Conservation (phyloP, 2,329 filamentous ascomycete genomes). For the Penicillium sp. region DNA sequence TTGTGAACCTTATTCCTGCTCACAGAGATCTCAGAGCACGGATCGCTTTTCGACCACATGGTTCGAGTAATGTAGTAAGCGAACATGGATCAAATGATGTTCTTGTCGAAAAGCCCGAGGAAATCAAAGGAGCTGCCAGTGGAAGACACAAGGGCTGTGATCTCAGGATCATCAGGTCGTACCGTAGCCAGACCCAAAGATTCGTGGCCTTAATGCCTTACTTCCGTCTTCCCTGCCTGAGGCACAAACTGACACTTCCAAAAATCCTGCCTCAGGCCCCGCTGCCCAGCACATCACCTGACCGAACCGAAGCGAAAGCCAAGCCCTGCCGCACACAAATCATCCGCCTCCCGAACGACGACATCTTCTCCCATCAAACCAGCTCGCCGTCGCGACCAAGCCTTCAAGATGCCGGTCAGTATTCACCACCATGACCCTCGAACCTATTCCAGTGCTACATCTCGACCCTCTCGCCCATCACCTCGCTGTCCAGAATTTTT, state of each 20-base stretch:
- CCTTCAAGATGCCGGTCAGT: constrained; percentile 64
- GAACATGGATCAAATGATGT: neutral
- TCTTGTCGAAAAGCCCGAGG: neutral
- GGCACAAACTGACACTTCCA: neutral
- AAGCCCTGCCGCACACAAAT: constrained; percentile 52
- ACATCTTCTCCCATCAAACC: constrained; percentile 46
- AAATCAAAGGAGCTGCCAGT: neutral
- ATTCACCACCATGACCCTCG: constrained; percentile 11
- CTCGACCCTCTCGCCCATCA: constrained; percentile 10
- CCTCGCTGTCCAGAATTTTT: constrained; percentile 11
- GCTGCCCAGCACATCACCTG: constrained; percentile 39
- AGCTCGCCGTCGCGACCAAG: constrained; percentile 51
- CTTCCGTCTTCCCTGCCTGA: neutral
- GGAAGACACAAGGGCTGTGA: neutral
- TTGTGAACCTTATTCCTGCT: neutral
- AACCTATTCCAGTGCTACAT: constrained; percentile 13
- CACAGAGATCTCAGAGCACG: neutral
- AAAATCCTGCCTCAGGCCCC: constrained; percentile 15
- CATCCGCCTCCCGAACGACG: constrained; percentile 42
- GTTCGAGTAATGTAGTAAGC: neutral
- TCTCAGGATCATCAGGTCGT: too few species aligned
- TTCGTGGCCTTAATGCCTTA: neutral
- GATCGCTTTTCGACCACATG: neutral
- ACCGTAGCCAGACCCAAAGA: too few species aligned
- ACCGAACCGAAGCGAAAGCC: constrained; percentile 46